Base-by-base conservation (phyloP, 305 asterid species). In the Fraxinus platypoda region DNA sequence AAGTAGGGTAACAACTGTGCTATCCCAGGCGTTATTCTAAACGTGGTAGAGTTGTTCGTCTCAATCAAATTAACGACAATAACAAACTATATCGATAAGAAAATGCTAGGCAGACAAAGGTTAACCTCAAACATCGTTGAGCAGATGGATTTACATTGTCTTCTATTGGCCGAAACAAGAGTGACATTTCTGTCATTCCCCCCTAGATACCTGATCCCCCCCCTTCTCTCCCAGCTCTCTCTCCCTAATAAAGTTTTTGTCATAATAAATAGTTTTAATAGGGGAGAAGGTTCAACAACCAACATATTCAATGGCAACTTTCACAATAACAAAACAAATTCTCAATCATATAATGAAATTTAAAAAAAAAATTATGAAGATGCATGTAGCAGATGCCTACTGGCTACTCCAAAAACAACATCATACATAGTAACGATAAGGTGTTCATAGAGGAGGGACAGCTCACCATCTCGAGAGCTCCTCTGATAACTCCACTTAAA, bases 381-480 rank as follows among this genome's bases (percentile, higher is more conserved):
- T 7, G 79, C 35, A 3, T 19, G 59, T 19, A 0, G 78, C 8
- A 72, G 21, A 43, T 83, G 12, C 70, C 26, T 12, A 46, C 59
- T 83, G 12, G 54, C 26, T 12, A 46, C 59, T 31, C 13, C n/a
- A 23, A 17, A 3, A 35, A 25, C 59, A 35, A 12, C 62, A 23
- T 23, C 5, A 26, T 34, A 8, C 6, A 85, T 26, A 4, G 23
- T 25, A 62, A n/a, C 21, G 26, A 80, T 77, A 34, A 75, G 33
- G 73, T 23, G 28, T 68, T 31, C 30, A 83, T 23, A 43, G 77
- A 81, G 49, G 52, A 73, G 46, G 74, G 54, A 70, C 82, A 82
- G 81, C 94, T 91, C 77, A 95, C 94, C 94, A 90, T 90, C 87
- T 90, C 94, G 26, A 90, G 91, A 79, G 94, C 90, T 83, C 94